These are phyloP conservation scores for Uncinocarpus reesii DNA, from an alignment of 2,329 filamentous ascomycete species.

Conservation along the genomic window DNA sequence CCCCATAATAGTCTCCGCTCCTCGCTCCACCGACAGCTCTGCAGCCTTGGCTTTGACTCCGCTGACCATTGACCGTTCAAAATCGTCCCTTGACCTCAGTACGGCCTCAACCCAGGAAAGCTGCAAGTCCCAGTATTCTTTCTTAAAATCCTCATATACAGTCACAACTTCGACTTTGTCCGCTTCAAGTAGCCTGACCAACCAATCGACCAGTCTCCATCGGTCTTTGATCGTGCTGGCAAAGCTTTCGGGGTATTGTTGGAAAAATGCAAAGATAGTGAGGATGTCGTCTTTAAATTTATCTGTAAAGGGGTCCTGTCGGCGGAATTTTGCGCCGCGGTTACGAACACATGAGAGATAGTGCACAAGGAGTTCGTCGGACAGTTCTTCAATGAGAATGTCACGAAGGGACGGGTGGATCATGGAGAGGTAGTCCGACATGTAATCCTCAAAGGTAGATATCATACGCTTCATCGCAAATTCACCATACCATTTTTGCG, in stretches of 20 bases:
- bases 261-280: constrained; percentile 83
- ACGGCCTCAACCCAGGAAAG: constrained; percentile 94
- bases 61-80: constrained; percentile 81
- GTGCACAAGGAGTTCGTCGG: constrained; percentile 76
- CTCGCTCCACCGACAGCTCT: constrained; percentile 68
- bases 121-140: constrained; percentile 83
- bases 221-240: constrained; percentile 72
- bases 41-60: constrained; percentile 81
- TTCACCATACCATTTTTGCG: constrained; percentile 72
- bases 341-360: constrained; percentile 83
- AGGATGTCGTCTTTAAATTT: constrained; percentile 90
- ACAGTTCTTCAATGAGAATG: constrained; percentile 85
- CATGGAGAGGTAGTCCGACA: constrained; percentile 72
- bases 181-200: constrained; percentile 64
- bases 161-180: constrained; percentile 66
- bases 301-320: constrained; percentile 76
- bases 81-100: constrained; percentile 77
- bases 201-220: constrained; percentile 81
- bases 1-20: constrained; percentile 86
- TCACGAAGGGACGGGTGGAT: constrained; percentile 80
- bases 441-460: constrained; percentile 89
- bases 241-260: constrained; percentile 57
- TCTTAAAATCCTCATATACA: constrained; percentile 75
- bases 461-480: constrained; percentile 89
- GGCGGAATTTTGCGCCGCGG: constrained; percentile 77